Evolutionary conservation across 2,329 filamentous ascomycete species (phyloP).

Genomic region (Leptodontidium sp.): DNA sequence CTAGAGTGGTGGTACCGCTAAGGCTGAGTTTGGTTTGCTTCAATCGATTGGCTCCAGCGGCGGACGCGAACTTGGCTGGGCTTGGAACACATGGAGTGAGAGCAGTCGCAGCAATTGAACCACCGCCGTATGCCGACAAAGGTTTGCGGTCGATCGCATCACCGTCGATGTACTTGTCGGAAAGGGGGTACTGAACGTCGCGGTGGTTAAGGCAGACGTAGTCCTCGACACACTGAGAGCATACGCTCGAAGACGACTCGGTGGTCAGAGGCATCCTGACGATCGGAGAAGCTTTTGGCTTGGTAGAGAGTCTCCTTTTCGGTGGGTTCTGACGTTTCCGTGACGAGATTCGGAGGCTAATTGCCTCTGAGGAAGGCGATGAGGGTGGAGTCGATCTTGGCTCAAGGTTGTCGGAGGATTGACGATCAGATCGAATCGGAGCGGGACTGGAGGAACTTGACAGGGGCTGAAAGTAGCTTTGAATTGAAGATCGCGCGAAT

Average conservation of each 20-base stretch:
- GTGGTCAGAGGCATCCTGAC: neutral
- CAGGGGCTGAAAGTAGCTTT: conserved; percentile 42
- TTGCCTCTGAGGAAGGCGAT: conserved; percentile 27
- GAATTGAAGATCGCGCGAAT: conserved; percentile 37
- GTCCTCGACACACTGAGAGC: neutral
- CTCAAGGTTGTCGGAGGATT: conserved; percentile 28
- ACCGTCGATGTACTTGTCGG: neutral
- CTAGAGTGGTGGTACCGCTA: conserved; percentile 20
- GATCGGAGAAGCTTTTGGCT: conserved; percentile 6
- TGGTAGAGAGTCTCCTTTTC: conserved; percentile 35
- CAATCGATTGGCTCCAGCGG: neutral
- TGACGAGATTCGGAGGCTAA: neutral
- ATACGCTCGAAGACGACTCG: neutral
- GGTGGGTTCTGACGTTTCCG: conserved; percentile 26
- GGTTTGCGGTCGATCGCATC: neutral
- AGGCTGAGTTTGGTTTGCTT: conserved; percentile 32
- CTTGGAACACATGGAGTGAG: neutral
- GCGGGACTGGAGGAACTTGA: conserved; percentile 32
- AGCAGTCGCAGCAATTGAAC: too few species aligned
- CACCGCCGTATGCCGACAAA: too few species aligned
- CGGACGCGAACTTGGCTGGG: neutral
- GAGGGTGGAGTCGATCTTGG: conserved; percentile 29
- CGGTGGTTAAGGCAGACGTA: neutral
- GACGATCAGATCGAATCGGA: conserved; percentile 14
- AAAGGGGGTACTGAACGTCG: neutral